Evolutionary conservation across 2,329 filamentous ascomycete species (phyloP), one percentile per base, ranked within the genome.

Genomic region (Byssoonygena ceratinophila): DNA sequence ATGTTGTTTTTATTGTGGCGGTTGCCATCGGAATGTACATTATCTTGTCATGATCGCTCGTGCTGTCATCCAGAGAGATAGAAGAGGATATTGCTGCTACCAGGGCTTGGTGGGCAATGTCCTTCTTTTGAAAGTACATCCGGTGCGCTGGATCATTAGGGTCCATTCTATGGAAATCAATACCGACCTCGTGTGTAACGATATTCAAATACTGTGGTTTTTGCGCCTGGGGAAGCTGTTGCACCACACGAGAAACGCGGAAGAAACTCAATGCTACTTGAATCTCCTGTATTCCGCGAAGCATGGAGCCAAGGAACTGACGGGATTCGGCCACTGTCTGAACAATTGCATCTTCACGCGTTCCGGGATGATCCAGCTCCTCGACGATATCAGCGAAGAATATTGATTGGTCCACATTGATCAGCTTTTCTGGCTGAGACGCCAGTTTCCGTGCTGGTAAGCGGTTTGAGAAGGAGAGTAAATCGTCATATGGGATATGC

Each of bases 1-100:
- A 72, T 0, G 94, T 98, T 0, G 92, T 97, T 66, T 91, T 88
- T 55, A 97, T 81, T 0, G 84, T 98, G 2, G 90, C 95, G 1
- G 92, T 98, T 18, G 91, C 87, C 92, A 98, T 97, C 0, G 92
- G 92, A 40, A 98, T 80, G 66, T 98, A 98, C 20, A 95, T 71
- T 54, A 98, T 78, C 51, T 91, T 83, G 65, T 96, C 88, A 0
- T 87, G 84, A 60, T 86, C 85, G 7, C 85, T 86, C 25, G 84
- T 81, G n/a, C 88, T 87, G 65, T 96, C 89, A 62, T 96, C 90
- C 32, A 98, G 76, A 36, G 89, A 92, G 53, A 97, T 77, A 0
- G 91, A 91, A 52, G 98, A 86, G 0, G 92, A 95, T 37, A 98
- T 81, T 2, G 90, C 92, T 16, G 91, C 92, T 20, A 92, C 79